These are phyloP conservation scores for Cryptococcus sp. DNA, from an alignment of 1,284 basidiomycete species.

Conservation along the genomic window DNA sequence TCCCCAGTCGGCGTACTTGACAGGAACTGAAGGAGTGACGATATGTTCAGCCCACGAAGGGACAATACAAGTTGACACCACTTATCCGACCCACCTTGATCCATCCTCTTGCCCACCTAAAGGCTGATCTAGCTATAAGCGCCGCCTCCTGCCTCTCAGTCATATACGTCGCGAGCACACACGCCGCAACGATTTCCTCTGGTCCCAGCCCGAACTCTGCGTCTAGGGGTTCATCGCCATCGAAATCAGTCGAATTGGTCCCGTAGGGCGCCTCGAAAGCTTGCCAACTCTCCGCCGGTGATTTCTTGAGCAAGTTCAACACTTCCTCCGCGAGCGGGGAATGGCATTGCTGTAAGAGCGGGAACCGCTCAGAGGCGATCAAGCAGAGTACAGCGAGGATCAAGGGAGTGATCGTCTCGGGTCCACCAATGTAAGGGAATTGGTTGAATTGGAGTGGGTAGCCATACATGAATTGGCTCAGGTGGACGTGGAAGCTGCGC, in stretches of 20 bases:
- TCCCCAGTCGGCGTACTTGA: constrained; percentile 9
- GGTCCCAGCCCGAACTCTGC: constrained; percentile 51
- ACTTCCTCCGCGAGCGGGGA: constrained; percentile 33
- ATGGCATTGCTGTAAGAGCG: constrained; percentile 27
- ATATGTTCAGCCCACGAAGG: background rate
- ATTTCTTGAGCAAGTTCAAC: constrained; percentile 31
- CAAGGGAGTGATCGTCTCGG: constrained; percentile 43
- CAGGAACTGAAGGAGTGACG: constrained; percentile 9
- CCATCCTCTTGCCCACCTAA: constrained; percentile 50
- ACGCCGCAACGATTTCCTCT: constrained; percentile 50
- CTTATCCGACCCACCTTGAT: constrained; percentile 43
- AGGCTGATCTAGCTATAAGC: constrained; percentile 39
- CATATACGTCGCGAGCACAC: constrained; percentile 43
- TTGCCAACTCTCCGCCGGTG: constrained; percentile 41
- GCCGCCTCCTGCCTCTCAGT: constrained; percentile 33
- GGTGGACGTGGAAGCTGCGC: constrained; percentile 38
- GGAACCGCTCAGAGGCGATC: constrained; percentile 40
- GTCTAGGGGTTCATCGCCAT: constrained; percentile 35
- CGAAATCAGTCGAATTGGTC: constrained; percentile 14
- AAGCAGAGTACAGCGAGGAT: constrained; percentile 47
- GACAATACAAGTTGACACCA: background rate
- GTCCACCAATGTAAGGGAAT: constrained; percentile 49
- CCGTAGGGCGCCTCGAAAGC: constrained; percentile 11
- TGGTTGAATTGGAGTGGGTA: constrained; percentile 40
- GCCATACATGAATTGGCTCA: constrained; percentile 44